These are phyloP conservation scores for Rosellinia necatrix DNA, from an alignment of 2,329 filamentous ascomycete genomes.

Conservation along the genomic window DNA sequence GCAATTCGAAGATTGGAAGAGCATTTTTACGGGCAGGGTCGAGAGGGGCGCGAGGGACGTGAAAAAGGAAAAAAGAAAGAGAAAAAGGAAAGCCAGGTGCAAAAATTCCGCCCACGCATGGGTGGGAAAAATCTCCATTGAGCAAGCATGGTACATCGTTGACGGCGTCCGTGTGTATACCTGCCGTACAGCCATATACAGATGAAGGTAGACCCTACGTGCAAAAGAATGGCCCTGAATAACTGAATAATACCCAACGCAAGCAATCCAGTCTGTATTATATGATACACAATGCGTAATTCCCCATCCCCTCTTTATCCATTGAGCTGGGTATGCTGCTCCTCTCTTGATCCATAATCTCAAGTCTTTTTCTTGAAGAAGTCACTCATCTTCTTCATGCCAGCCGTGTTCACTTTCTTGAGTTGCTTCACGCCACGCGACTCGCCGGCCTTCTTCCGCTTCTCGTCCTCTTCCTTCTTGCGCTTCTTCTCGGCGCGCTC, in stretches of 20 bases:
- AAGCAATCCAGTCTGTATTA: neutral
- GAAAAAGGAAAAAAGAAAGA: neutral
- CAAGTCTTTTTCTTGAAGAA: conserved; percentile 80
- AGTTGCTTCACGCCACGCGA: conserved; percentile 78
- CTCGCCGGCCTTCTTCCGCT: conserved; percentile 75
- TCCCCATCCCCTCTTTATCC: conserved; percentile 1
- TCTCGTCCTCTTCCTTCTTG: conserved; percentile 87
- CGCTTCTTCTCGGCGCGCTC: conserved; percentile 77
- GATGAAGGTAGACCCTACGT: conserved; percentile 7
- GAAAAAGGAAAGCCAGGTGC: neutral
- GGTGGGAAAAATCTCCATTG: neutral
- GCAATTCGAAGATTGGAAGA: conserved; percentile 50
- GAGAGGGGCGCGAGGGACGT: conserved; percentile 52
- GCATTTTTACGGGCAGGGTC: conserved; percentile 57
- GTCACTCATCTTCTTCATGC: conserved; percentile 96
- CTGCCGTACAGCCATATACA: neutral
- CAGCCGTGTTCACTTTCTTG: conserved; percentile 85
- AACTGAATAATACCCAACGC: conserved; percentile 19
- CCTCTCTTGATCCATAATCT: conserved; percentile 24
- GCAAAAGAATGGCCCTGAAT: conserved; percentile 1
- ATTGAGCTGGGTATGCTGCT: neutral
- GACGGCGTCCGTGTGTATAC: conserved; percentile 1
- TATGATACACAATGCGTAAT: neutral
- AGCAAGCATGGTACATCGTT: conserved; percentile 13
- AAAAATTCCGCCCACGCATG: neutral